Evolutionary conservation across 208 protist genomes (phyloP).

Genomic region (Trichomonas tenax): DNA sequence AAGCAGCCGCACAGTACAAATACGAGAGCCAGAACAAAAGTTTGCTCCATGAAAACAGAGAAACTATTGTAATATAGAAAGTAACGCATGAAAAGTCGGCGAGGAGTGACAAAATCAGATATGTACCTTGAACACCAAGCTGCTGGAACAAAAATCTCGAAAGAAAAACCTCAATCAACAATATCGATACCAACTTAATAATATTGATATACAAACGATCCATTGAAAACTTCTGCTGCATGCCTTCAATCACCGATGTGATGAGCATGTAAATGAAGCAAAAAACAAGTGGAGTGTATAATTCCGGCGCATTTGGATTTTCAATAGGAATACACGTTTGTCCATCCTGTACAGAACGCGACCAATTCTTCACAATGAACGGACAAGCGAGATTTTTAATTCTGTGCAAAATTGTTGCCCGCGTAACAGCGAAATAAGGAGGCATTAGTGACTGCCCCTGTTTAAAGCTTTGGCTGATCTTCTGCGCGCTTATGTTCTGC

Average conservation of each 20-base stretch:
- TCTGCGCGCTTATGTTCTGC: too few species aligned
- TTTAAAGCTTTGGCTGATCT: not conserved
- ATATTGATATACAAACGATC: not conserved
- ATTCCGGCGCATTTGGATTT: not conserved
- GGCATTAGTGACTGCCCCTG: not conserved
- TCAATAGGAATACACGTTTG: not conserved
- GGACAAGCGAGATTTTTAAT: not conserved
- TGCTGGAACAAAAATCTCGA: not conserved
- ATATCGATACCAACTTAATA: not conserved
- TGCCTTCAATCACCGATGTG: not conserved
- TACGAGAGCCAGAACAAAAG: too few species aligned
- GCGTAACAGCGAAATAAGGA: not conserved
- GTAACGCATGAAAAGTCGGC: not conserved
- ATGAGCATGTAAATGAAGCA: not conserved
- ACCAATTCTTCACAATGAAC: not conserved
- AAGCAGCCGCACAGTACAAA: too few species aligned
- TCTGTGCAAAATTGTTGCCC: not conserved
- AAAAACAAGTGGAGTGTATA: not conserved
- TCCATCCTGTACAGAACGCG: not conserved
- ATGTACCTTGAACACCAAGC: not conserved
- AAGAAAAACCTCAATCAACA: not conserved
- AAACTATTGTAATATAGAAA: not conserved
- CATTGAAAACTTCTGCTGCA: not conserved
- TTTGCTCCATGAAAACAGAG: not conserved
- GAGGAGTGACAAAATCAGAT: not conserved